These are phyloP conservation scores for Durusdinium trenchii DNA, from an alignment of 73 alveolate genomes.

Conservation along the genomic window DNA sequence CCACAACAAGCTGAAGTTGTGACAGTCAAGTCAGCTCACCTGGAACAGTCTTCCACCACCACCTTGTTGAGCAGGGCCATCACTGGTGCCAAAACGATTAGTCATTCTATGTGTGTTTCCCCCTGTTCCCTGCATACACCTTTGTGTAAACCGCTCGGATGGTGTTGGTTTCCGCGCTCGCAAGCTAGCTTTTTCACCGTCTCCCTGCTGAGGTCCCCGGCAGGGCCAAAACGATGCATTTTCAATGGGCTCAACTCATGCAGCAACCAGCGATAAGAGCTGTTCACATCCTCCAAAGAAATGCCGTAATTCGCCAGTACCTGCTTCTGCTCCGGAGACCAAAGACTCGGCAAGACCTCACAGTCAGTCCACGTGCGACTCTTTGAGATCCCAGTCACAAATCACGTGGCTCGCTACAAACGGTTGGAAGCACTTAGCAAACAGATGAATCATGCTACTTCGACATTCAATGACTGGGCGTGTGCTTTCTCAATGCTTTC, in stretches of 20 bases:
- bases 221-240: conserved; percentile 43
- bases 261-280: conserved; percentile 34
- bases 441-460: no score
- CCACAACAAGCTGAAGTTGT: background rate
- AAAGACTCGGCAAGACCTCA: background rate
- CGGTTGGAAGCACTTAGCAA: no score
- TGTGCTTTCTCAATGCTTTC: background rate
- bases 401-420: no score
- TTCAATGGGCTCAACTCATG: conserved; percentile 21
- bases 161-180: background rate
- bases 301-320: conserved; percentile 42
- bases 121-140: background rate
- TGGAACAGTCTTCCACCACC: background rate
- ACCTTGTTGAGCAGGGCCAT: background rate
- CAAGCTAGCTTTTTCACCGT: background rate
- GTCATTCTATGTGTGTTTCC: background rate
- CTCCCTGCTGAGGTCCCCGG: background rate
- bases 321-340: conserved; percentile 57
- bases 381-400: no score
- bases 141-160: background rate
- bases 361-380: no score
- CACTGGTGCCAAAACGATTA: background rate
- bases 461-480: background rate
- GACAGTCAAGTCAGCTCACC: background rate
- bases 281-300: conserved; percentile 41